phyloP scores from a whole-genome alignment of 352 stramenopile genomes.

The Globisporangium cylindrosporum region DNA sequence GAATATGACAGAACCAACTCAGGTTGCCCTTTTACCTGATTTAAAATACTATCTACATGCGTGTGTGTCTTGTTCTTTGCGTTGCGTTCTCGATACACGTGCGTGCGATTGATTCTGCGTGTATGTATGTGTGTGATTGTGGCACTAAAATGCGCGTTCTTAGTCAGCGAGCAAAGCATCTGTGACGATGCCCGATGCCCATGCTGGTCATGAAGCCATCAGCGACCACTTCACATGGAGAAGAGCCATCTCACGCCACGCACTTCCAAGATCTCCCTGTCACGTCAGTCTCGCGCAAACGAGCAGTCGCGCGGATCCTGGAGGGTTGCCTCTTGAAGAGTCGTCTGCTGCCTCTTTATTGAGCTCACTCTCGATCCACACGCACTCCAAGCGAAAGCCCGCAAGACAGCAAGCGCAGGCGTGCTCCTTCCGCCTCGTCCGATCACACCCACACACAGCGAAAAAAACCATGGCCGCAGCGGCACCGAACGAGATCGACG shows the following conservation, averaged over 20 bases:
- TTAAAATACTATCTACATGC: neutral
- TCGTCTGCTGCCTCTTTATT: neutral
- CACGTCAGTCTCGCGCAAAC: neutral
- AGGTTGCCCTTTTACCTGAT: slow-evolving; percentile 4
- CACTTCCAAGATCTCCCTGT: neutral
- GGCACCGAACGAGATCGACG: slow-evolving; percentile 90
- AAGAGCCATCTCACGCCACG: slow-evolving; percentile 22
- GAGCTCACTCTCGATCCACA: neutral
- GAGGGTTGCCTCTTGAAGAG: neutral
- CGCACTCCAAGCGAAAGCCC: neutral
- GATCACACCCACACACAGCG: neutral
- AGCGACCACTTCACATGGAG: slow-evolving; percentile 36
- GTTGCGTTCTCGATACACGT: neutral
- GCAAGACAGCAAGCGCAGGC: neutral
- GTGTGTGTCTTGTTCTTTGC: neutral
- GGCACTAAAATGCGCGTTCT: neutral
- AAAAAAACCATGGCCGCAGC: slow-evolving; percentile 51
- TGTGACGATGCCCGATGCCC: neutral
- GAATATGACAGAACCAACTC: slow-evolving; percentile 4
- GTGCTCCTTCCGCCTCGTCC: neutral
- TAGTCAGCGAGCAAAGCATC: neutral
- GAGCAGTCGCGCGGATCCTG: neutral
- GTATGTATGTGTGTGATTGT: neutral
- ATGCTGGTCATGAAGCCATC: slow-evolving; percentile 61
- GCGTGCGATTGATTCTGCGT: neutral